phyloP scores from a whole-genome alignment of 768 basidiomycete species.

The Crassisporium funariophilum region DNA sequence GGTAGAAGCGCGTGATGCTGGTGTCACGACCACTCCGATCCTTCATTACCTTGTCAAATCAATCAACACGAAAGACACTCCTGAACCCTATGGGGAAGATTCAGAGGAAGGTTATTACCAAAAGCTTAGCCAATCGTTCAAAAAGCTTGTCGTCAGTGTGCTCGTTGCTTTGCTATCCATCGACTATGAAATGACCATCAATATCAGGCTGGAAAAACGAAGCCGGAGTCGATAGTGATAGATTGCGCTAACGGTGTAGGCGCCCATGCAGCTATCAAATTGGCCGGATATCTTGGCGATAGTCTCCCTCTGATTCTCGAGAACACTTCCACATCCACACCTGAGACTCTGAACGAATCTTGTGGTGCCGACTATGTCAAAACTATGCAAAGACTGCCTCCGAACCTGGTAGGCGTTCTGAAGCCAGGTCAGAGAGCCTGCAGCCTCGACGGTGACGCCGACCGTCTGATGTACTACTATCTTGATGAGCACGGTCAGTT shows the following conservation, averaged over 20 bases:
- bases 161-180: not conserved
- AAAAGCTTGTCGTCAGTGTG: slow-evolving; percentile 77
- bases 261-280: slow-evolving; percentile 62
- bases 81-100: slow-evolving; percentile 78
- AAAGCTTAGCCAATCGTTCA: slow-evolving; percentile 83
- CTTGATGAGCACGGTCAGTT: slow-evolving; percentile 77
- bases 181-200: slow-evolving; percentile 5
- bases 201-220: slow-evolving; percentile 59
- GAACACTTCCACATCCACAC: slow-evolving; percentile 65
- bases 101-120: slow-evolving; percentile 80
- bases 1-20: slow-evolving; percentile 71
- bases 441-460: slow-evolving; percentile 96
- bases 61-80: slow-evolving; percentile 83
- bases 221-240: slow-evolving; percentile 65
- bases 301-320: slow-evolving; percentile 65
- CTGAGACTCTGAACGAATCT: slow-evolving; percentile 77
- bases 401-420: slow-evolving; percentile 64
- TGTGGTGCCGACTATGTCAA: slow-evolving; percentile 99
- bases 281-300: slow-evolving; percentile 61
- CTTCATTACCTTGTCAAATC: slow-evolving; percentile 93
- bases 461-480: slow-evolving; percentile 96
- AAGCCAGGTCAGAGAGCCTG: slow-evolving; percentile 81
- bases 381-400: slow-evolving; percentile 85
- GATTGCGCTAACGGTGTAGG: slow-evolving; percentile 99
- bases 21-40: slow-evolving; percentile 90